These are phyloP conservation scores for Sporothrix inflata DNA, from an alignment of 2,329 filamentous ascomycete genomes.

Conservation along the genomic window DNA sequence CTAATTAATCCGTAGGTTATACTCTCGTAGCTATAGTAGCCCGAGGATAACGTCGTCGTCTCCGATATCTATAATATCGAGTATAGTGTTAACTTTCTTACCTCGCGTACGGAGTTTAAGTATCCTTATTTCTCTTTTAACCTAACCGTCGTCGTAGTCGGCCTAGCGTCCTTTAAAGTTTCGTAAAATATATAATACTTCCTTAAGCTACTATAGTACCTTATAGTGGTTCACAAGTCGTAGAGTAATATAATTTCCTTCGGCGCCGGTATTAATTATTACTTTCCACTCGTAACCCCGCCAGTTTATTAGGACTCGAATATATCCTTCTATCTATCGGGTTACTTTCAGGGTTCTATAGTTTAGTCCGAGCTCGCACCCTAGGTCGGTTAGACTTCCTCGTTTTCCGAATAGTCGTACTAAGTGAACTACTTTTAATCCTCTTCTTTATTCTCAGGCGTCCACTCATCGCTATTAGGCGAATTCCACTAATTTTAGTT, in stretches of 20 bases:
- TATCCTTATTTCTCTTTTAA: background rate
- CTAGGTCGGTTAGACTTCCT: background rate
- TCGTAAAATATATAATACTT: background rate
- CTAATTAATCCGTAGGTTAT: background rate
- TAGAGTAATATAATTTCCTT: background rate
- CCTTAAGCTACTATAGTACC: background rate
- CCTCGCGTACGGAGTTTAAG: background rate
- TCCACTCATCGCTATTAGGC: no score
- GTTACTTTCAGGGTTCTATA: background rate
- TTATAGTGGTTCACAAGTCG: background rate
- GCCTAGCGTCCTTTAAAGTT: background rate
- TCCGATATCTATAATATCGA: background rate
- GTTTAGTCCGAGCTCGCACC: background rate
- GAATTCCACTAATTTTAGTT: no score
- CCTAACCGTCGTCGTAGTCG: background rate
- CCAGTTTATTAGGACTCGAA: background rate
- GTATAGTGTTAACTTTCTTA: background rate
- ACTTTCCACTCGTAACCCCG: background rate
- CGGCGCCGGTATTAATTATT: background rate
- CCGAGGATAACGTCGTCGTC: no score
- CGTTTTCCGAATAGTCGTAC: background rate
- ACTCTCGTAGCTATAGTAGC: background rate
- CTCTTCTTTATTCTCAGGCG: no score
- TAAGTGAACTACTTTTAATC: no score
- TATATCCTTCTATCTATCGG: background rate